Percentiles rank a stretch among this genome's conserved stretches.
phyloP scores from a whole-genome alignment of 2,329 filamentous ascomycete species.

The Bipolaris sorokiniana region DNA sequence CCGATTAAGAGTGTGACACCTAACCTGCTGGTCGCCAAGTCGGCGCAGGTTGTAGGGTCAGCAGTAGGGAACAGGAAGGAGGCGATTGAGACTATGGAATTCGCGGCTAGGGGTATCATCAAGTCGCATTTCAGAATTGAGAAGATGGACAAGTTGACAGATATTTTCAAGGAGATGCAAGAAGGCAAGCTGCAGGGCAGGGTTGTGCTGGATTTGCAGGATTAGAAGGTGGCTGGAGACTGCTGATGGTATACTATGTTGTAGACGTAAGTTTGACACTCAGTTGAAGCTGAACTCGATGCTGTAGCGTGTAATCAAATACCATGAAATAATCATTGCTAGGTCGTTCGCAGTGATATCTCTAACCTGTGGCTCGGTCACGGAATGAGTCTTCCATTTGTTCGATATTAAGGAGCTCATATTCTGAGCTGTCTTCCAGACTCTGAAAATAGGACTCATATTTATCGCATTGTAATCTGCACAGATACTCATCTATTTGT shows the following conservation, averaged over 20 bases:
- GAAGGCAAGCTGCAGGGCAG: conserved; percentile 53
- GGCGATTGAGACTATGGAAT: conserved; percentile 57
- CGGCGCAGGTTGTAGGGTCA: conserved; percentile 52
- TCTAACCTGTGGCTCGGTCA: too few relatives aligned
- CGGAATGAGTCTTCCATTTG: neutral
- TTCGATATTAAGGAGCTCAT: neutral
- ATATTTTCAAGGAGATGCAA: conserved; percentile 56
- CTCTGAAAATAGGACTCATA: neutral
- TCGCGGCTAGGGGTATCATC: conserved; percentile 51
- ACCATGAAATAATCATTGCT: too few relatives aligned
- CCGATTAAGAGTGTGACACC: conserved; percentile 53
- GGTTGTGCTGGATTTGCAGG: conserved; percentile 55
- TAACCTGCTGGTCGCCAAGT: conserved; percentile 51
- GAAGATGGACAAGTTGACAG: conserved; percentile 57
- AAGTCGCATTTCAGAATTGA: conserved; percentile 56
- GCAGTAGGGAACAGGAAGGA: conserved; percentile 56
- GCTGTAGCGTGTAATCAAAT: neutral
- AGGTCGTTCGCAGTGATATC: too few relatives aligned
- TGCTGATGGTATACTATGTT: neutral
- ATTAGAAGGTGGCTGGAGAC: neutral
- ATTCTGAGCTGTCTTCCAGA: neutral
- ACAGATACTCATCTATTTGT: neutral
- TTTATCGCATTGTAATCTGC: neutral
- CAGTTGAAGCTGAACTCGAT: neutral
- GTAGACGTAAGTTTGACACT: too few relatives aligned